Conservation (phyloP, 78 protist species). For the Isochrysis galbana region DNA sequence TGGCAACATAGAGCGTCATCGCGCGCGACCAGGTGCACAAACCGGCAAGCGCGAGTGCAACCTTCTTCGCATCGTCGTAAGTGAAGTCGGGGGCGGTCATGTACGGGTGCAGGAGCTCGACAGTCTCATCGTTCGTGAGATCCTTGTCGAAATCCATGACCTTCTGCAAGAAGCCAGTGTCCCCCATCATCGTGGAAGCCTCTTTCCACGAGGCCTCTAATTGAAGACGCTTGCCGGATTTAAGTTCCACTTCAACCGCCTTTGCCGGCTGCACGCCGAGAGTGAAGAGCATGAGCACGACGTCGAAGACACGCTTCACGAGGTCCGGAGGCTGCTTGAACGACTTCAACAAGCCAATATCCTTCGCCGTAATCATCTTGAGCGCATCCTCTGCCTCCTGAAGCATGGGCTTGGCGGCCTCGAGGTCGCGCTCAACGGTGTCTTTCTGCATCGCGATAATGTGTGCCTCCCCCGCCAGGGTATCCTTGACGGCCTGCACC, state of each 20-base stretch:
- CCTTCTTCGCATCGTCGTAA: conserved; percentile 62
- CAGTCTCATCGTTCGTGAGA: conserved; percentile 76
- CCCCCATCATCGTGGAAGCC: conserved; percentile 49
- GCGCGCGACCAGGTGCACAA: conserved; percentile 75
- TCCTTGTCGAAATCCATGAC: conserved; percentile 37
- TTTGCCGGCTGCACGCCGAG: neutral
- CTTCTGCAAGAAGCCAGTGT: conserved; percentile 51
- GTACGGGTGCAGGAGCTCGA: conserved; percentile 85
- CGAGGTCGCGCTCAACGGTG: conserved; percentile 77
- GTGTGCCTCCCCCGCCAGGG: conserved; percentile 47
- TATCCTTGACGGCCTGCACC: conserved; percentile 58
- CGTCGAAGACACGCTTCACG: conserved; percentile 79
- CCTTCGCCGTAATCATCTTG: conserved; percentile 66
- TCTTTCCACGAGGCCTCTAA: conserved; percentile 60
- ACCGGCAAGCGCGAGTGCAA: conserved; percentile 73
- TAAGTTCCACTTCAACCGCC: conserved; percentile 9
- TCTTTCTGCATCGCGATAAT: conserved; percentile 62
- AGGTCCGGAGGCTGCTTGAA: conserved; percentile 77
- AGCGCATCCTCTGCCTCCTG: conserved; percentile 76
- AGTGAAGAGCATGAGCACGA: conserved; percentile 72
- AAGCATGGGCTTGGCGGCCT: conserved; percentile 72
- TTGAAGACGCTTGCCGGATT: neutral
- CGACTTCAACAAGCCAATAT: conserved; percentile 63
- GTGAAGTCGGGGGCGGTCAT: conserved; percentile 68
- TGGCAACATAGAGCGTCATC: conserved; percentile 64